Conservation (phyloP, 768 basidiomycete genomes). For the Lyophyllum shimeji region DNA sequence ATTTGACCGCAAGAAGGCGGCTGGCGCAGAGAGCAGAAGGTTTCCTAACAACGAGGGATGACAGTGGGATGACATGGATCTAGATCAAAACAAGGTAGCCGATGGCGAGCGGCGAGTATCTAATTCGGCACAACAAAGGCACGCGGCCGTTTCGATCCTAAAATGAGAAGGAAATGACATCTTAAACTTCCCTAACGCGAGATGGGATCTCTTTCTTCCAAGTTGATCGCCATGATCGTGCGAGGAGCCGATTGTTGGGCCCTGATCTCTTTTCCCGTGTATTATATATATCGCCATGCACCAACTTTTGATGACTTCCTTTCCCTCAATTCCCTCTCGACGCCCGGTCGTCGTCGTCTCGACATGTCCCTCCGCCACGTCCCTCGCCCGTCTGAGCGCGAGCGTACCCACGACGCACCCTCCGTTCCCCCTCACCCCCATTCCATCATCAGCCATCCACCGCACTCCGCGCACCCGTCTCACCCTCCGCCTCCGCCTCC, state of each 20-base stretch:
- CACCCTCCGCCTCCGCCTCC: slow-evolving; percentile 29
- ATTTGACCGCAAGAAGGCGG: background rate
- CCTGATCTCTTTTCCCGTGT: slow-evolving; percentile 42
- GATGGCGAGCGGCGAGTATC: slow-evolving; percentile 47
- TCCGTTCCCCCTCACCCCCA: slow-evolving; percentile 32
- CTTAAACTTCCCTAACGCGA: slow-evolving; percentile 40
- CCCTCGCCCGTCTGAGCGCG: slow-evolving; percentile 58
- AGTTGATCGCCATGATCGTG: slow-evolving; percentile 68
- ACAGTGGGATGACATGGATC: slow-evolving; percentile 18
- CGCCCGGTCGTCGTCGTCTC: slow-evolving; percentile 25
- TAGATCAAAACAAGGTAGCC: slow-evolving; percentile 27
- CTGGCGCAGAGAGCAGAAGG: background rate
- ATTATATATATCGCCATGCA: slow-evolving; percentile 60
- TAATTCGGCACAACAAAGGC: slow-evolving; percentile 54
- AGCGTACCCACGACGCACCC: slow-evolving; percentile 64
- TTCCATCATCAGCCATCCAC: slow-evolving; percentile 35
- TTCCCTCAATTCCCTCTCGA: slow-evolving; percentile 37
- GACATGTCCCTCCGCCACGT: slow-evolving; percentile 59
- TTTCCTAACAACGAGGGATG: slow-evolving; percentile 12
- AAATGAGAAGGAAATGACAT: slow-evolving; percentile 44
- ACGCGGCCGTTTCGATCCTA: slow-evolving; percentile 55
- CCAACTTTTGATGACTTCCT: slow-evolving; percentile 43
- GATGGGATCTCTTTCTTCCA: slow-evolving; percentile 46
- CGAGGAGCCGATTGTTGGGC: slow-evolving; percentile 46
- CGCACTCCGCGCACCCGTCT: slow-evolving; percentile 32